Conservation (phyloP, 83 land plant species). For the Picea abies region DNA sequence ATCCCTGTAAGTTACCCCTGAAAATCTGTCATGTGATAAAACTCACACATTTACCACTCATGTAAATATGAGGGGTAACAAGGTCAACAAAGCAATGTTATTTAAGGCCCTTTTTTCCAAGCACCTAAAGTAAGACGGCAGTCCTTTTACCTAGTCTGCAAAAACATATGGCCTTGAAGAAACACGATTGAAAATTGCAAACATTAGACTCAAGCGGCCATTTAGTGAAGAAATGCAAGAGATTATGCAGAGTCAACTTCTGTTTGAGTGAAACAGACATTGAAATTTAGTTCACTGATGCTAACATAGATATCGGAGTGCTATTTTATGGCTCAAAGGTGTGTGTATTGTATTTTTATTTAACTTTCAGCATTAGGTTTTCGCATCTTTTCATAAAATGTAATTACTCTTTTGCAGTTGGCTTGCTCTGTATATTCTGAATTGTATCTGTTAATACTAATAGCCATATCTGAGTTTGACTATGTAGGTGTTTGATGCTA, state of each 20-base stretch:
- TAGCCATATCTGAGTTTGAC: background rate
- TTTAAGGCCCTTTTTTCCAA: background rate
- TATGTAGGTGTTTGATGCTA: conserved; percentile 86
- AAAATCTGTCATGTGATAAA: too few relatives aligned
- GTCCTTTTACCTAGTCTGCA: background rate
- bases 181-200: background rate
- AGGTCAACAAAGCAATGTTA: background rate
- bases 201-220: background rate
- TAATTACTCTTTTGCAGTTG: background rate
- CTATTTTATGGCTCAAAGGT: background rate
- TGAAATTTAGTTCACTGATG: background rate
- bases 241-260: background rate
- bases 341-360: background rate
- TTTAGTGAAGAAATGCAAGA: background rate
- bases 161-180: background rate
- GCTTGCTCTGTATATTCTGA: background rate
- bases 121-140: background rate
- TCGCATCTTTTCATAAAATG: background rate
- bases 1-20: too few relatives aligned
- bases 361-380: background rate
- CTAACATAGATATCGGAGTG: background rate
- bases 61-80: too few relatives aligned
- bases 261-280: background rate
- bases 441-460: background rate
- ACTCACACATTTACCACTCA: too few relatives aligned